A percentile compares a stretch with the other conserved stretches of the same genome.
Conservation (phyloP, 1,284 basidiomycete species). For the Austroboletus rostrupii region DNA sequence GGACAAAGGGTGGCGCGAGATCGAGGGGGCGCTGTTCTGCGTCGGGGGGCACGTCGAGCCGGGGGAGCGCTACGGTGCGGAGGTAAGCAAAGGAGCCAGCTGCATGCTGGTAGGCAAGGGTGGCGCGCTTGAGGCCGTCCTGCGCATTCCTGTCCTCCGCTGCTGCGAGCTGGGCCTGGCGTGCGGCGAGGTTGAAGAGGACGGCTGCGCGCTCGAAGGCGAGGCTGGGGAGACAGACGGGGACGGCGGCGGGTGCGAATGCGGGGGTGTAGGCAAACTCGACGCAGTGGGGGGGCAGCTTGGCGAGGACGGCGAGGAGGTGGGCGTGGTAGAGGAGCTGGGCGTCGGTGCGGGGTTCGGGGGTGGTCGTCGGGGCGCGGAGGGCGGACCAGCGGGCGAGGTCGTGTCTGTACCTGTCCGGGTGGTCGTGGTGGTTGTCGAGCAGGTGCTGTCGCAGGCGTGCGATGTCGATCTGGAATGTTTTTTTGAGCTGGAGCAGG, state of each 20-base stretch:
- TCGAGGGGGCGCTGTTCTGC: slow-evolving; percentile 59
- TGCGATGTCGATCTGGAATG: slow-evolving; percentile 40
- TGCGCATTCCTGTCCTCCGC: slow-evolving; percentile 64
- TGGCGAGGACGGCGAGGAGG: slow-evolving; percentile 72
- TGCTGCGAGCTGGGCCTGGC: slow-evolving; percentile 72
- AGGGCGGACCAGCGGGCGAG: slow-evolving; percentile 69
- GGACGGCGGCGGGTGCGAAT: slow-evolving; percentile 51
- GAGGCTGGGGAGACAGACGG: slow-evolving; percentile 68
- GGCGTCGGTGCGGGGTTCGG: slow-evolving; percentile 39
- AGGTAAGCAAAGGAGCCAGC: slow-evolving; percentile 76
- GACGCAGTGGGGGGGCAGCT: slow-evolving; percentile 69
- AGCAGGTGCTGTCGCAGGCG: slow-evolving; percentile 69
- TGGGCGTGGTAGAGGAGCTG: slow-evolving; percentile 72
- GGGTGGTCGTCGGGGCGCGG: slow-evolving; percentile 34
- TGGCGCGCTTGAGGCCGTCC: slow-evolving; percentile 78
- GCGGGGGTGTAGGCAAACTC: slow-evolving; percentile 73
- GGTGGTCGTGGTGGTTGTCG: slow-evolving; percentile 75
- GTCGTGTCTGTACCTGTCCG: slow-evolving; percentile 84
- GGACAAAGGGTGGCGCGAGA: slow-evolving; percentile 61
- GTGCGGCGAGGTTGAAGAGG: slow-evolving; percentile 81
- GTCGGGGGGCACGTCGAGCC: slow-evolving; percentile 47
- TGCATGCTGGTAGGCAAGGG: slow-evolving; percentile 71
- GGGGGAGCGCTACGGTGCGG: slow-evolving; percentile 53
- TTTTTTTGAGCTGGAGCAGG: slow-evolving; percentile 73
- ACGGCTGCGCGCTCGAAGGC: slow-evolving; percentile 75